Conservation (phyloP, 169 alveolate species). For the Eimeria acervulina region DNA sequence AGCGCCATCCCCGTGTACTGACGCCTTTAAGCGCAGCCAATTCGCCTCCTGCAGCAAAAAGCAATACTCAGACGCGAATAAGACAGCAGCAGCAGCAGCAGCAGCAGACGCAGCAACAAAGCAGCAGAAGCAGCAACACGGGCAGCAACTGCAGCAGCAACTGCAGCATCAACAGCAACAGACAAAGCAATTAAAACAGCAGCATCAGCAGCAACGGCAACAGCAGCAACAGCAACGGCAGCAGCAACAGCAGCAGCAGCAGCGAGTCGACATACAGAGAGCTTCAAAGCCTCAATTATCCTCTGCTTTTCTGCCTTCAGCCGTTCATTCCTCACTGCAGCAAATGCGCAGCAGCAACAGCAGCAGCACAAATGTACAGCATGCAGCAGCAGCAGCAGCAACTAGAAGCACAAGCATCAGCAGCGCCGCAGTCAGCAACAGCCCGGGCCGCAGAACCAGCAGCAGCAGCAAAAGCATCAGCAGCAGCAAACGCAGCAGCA, state of each 20-base stretch:
- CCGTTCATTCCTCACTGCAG: conserved; percentile 26
- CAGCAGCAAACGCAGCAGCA: neutral
- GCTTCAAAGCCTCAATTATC: neutral
- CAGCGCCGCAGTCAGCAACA: neutral
- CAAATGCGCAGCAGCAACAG: neutral
- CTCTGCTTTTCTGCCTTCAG: neutral
- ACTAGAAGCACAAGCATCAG: conserved; percentile 17
- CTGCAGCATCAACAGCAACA: conserved; percentile 28
- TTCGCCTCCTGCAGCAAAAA: conserved; percentile 14
- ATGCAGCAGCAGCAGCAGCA: neutral
- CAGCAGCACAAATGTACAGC: neutral
- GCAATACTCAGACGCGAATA: neutral
- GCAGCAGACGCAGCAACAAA: neutral
- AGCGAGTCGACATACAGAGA: neutral
- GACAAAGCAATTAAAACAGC: neutral
- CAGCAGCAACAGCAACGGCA: conserved; percentile 57
- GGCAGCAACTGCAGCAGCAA: neutral
- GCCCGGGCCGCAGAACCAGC: neutral
- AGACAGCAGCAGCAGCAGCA: conserved; percentile 16
- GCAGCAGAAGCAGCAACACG: neutral
- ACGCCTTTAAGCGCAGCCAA: neutral
- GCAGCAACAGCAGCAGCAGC: conserved; percentile 51
- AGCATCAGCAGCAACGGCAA: conserved; percentile 1
- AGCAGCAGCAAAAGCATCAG: neutral
- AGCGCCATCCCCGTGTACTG: neutral